Base-by-base conservation (phyloP, 139 green algal genomes). In the Chara braunii region DNA sequence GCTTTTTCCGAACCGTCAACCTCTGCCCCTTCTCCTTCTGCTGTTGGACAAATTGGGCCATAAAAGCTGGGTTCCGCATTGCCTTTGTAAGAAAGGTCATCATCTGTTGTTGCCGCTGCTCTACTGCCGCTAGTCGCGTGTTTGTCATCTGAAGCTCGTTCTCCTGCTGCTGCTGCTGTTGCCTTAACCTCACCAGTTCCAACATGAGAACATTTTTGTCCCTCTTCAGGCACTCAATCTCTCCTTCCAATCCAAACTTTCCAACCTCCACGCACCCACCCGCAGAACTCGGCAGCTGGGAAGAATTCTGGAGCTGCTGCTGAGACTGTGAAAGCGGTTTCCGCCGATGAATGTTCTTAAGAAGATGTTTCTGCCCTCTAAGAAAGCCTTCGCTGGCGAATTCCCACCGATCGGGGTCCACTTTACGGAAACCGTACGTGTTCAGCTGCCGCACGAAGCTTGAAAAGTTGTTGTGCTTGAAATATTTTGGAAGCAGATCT, bases 401-500 rank as follows among this genome's bases (percentile, higher is more conserved):
- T 83, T 98, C 86, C 89, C 89, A 97, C 2, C 85, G 78, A 75
- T 97, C 92, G 11, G 92, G 89, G 64, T 98, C 85, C 5, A 93
- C 81, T 61, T 98, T 98, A 8, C 89, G 79, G 67, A 98, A 98
- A 37, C 92, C 67, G 69, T 97, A 97, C 14, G 91, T 96, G 70
- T 97, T 97, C 2, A 97, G 87, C 74, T 97, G 91, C 7, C 91
- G 79, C 40, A 97, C 91, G 61, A 97, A 97, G 68, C 70, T 87
- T 22, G 82, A 92, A 65, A 95, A 96, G 74, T 95, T 95, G 75
- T 95, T 96, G 81, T 97, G 90, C 79, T 97, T 97, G 81, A 97
- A 97, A 72, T 95, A 82, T 52, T 78, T 79, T 0, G 91, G 91
- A 33, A 97, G 80, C 37, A 97, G 64, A 60, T 95, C 85, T 1